phyloP scores from a whole-genome alignment of 805 yeast genomes.

The Candida railenensis region DNA sequence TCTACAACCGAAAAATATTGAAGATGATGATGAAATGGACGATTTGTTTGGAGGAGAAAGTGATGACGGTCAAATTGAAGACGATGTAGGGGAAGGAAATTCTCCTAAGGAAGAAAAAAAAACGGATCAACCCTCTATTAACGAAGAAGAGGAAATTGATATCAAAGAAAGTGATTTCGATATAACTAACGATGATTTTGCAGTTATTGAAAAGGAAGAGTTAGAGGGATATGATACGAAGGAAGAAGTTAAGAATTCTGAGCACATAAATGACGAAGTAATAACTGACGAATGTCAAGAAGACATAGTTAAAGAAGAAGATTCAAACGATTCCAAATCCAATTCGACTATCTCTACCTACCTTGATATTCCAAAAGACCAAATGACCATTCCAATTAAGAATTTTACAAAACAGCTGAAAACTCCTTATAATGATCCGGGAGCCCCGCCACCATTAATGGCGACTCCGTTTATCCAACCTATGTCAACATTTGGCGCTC shows the following conservation, averaged over 20 bases:
- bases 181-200: background rate
- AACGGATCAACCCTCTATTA: conserved; percentile 4
- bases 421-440: conserved; percentile 69
- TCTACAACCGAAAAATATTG: background rate
- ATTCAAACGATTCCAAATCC: background rate
- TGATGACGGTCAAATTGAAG: conserved; percentile 18
- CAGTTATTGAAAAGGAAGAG: conserved; percentile 6
- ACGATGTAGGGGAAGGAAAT: conserved; percentile 5
- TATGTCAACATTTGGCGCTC: conserved; percentile 10
- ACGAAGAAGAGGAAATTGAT: conserved; percentile 5
- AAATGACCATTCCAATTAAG: conserved; percentile 45
- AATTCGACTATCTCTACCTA: conserved; percentile 10
- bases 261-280: background rate
- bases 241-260: background rate
- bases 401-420: conserved; percentile 14
- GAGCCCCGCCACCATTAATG: conserved; percentile 71
- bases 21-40: conserved; percentile 9
- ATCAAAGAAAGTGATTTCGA: background rate
- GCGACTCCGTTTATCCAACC: conserved; percentile 46
- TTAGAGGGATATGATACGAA: conserved; percentile 4
- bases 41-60: conserved; percentile 36
- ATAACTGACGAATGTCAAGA: background rate
- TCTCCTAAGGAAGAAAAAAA: background rate
- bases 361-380: conserved; percentile 56
- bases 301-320: background rate